A percentile compares a stretch with the other conserved stretches of the same genome.
These are phyloP conservation scores for Eudorina sp. DNA, from an alignment of 139 green algal genomes.

Conservation along the genomic window DNA sequence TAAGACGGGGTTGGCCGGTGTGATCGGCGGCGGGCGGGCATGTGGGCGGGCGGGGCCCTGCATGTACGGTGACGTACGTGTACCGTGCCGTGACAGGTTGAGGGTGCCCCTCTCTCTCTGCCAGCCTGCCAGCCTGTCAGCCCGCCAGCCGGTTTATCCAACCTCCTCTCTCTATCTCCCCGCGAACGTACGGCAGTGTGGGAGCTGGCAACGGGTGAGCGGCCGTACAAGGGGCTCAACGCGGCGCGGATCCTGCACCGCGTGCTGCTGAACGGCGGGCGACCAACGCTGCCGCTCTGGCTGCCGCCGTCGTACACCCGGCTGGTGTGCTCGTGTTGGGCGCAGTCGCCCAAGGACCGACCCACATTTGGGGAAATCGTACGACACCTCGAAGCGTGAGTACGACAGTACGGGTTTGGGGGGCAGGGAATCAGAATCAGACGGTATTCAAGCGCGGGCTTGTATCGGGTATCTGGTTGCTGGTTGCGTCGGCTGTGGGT, in stretches of 20 bases:
- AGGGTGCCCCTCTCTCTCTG: too few species aligned
- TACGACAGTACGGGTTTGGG: neutral
- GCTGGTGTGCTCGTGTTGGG: conserved; percentile 10
- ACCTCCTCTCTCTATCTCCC: neutral
- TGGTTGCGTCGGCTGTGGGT: too few species aligned
- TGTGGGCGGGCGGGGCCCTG: neutral
- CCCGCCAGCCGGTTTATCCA: too few species aligned
- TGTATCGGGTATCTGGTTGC: too few species aligned
- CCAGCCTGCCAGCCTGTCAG: too few species aligned
- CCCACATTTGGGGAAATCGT: conserved; percentile 11
- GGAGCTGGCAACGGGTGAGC: conserved; percentile 40
- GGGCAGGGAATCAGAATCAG: neutral
- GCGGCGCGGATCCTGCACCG: conserved; percentile 34
- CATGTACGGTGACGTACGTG: too few species aligned
- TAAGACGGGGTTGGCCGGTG: neutral
- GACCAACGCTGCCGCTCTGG: conserved; percentile 28
- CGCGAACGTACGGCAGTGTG: conserved; percentile 2
- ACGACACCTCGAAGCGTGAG: conserved; percentile 22
- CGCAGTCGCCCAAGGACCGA: conserved; percentile 37
- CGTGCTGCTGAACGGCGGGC: conserved; percentile 33
- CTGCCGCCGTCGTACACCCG: conserved; percentile 22
- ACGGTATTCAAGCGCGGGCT: too few species aligned
- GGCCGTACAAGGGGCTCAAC: conserved; percentile 42
- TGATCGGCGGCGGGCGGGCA: neutral
- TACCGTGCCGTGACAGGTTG: too few species aligned